phyloP scores from a whole-genome alignment of 129 eudicot genomes.

The Kitagawia praeruptora region DNA sequence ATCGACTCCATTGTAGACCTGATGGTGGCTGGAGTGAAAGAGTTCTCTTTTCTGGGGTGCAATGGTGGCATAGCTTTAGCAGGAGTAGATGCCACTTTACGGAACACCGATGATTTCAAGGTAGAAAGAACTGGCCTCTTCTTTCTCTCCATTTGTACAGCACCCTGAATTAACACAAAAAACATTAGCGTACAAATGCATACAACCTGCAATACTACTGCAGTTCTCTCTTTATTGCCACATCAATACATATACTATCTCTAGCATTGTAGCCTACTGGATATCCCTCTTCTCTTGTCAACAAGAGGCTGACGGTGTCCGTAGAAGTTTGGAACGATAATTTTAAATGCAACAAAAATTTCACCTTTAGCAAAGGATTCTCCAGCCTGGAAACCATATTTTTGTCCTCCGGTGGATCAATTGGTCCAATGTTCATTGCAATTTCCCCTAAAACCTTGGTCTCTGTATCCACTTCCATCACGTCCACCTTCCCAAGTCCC shows the following conservation, averaged over 20 bases:
- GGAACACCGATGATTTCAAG: constrained; percentile 17
- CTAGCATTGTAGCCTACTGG: too few species aligned
- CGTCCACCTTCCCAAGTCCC: constrained; percentile 10
- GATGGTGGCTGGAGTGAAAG: constrained; percentile 34
- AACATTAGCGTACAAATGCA: not conserved
- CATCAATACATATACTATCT: too few species aligned
- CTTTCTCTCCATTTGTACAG: constrained; percentile 20
- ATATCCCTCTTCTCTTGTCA: too few species aligned
- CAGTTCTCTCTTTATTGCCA: not conserved
- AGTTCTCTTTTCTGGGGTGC: constrained; percentile 48
- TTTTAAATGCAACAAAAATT: not conserved
- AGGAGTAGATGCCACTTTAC: constrained; percentile 26
- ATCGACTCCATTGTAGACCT: constrained; percentile 28
- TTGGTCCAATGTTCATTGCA: constrained; percentile 12
- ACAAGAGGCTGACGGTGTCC: too few species aligned
- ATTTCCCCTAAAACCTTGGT: constrained; percentile 4
- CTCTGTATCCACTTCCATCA: not conserved
- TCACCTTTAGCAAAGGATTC: constrained; percentile 47
- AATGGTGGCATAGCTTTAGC: constrained; percentile 36
- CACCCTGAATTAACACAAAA: not conserved
- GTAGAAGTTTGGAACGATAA: not conserved
- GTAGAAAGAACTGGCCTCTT: constrained; percentile 46
- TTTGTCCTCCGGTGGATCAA: constrained; percentile 21
- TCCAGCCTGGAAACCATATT: constrained; percentile 28
- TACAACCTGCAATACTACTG: not conserved